Conservation (phyloP, 768 basidiomycete genomes). For the Porpolomopsis calyptriformis region DNA sequence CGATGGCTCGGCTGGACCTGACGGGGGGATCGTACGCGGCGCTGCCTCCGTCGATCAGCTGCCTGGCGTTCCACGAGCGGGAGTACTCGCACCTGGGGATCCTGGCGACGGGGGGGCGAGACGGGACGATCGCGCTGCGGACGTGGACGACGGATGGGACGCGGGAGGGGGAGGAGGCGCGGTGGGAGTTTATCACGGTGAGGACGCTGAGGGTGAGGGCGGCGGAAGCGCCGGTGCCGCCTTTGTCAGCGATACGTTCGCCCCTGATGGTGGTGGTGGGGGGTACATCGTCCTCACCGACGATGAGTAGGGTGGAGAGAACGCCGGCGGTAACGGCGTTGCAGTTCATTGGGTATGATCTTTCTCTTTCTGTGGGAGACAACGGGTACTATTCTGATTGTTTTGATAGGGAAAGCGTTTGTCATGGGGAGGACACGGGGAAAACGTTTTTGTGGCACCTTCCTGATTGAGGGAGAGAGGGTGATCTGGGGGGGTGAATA, state of each 20-base stretch:
- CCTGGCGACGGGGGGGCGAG: slow-evolving; percentile 69
- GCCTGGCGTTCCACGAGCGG: slow-evolving; percentile 79
- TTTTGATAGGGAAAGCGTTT: slow-evolving; percentile 41
- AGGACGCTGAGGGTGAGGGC: slow-evolving; percentile 54
- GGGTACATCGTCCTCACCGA: not conserved
- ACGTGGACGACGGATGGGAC: slow-evolving; percentile 79
- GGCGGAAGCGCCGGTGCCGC: slow-evolving; percentile 10
- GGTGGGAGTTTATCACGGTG: slow-evolving; percentile 66
- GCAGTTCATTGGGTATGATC: slow-evolving; percentile 64
- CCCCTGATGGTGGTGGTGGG: too few relatives aligned
- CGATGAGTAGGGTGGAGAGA: slow-evolving; percentile 27
- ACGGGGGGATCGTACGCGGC: slow-evolving; percentile 31
- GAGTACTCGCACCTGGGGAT: slow-evolving; percentile 73
- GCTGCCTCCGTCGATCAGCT: slow-evolving; percentile 50
- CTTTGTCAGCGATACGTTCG: not conserved
- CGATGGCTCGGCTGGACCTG: slow-evolving; percentile 62
- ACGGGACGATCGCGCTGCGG: slow-evolving; percentile 68
- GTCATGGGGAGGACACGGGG: slow-evolving; percentile 56
- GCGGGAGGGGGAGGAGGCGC: slow-evolving; percentile 50
- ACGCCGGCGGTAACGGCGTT: slow-evolving; percentile 62
- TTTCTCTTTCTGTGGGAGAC: not conserved
- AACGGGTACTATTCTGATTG: not conserved
- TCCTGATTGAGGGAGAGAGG: slow-evolving; percentile 47
- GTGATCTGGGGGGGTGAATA: too few relatives aligned
- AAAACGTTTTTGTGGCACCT: slow-evolving; percentile 48